Evolutionary conservation across 805 yeast genomes (phyloP), one percentile per base, ranked within the genome.

Genomic region (Lipomyces spencermartinsiae): DNA sequence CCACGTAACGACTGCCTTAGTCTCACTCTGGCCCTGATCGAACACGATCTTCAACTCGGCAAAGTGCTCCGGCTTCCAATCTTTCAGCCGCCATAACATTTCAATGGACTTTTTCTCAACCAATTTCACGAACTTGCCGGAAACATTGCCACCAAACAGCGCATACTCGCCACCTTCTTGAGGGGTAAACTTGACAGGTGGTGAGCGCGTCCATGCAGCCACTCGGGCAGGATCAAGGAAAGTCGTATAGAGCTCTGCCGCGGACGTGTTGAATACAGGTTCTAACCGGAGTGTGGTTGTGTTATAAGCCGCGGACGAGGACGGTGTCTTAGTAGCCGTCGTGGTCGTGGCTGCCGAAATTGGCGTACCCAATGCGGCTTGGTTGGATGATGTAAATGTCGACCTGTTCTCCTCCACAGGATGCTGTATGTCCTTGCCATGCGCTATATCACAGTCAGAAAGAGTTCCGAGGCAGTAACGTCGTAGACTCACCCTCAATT

Each of bases 361-460:
- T 16, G 61, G 68, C 1, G 70, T 31, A 2, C 74, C 59, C 25
- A 71, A 35, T 4, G 75, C 61, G 19, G 69, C 19, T 60, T 73
- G 72, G 60, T 78, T 75, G 68, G 86, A 87, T 72, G 82, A 81
- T 0, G 92, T 88, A 71, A 82, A 83, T 31, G 80, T 78, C 0
- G 91, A 88, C 61, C 83, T 82, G 53, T 84, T 89, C 78, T 89
- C 87, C 61, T 85, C 87, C 56, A 83, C 89, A 10, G 90, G 89
- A 62, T 91, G 87, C 81, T 95, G 98, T 74, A 95, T 93, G 77
- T 91, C 97, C 60, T 88, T 85, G 56, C 97, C 95, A 74, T 95
- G 92, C 9, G 79, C 69, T 56, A 53, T 16, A 9, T 53, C 16
- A 16, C 16, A 14, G 31, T 61, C 25, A 61, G 59, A 22, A 37